phyloP scores from a whole-genome alignment of 306 rosid genomes.

The Lathyrus aphaca region DNA sequence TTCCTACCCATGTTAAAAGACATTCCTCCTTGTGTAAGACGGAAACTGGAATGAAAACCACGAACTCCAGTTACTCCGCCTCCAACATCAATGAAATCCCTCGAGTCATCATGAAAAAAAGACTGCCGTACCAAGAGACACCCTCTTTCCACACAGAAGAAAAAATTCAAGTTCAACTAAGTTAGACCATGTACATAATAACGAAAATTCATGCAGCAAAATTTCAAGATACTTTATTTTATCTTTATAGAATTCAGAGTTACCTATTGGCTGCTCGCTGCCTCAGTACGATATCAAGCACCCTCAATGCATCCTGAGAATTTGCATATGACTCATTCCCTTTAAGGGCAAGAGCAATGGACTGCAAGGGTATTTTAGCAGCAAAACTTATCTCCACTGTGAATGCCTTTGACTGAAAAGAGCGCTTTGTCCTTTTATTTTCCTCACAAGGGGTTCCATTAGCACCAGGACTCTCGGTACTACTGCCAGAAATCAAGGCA shows the following conservation, averaged over 20 bases:
- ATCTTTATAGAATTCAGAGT: constrained; percentile 25
- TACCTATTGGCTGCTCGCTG: constrained; percentile 87
- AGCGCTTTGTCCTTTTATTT: constrained; percentile 60
- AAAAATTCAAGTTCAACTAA: constrained; percentile 38
- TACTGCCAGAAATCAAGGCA: constrained; percentile 36
- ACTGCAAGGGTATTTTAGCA: constrained; percentile 68
- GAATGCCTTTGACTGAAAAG: constrained; percentile 60
- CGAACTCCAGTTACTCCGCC: constrained; percentile 73
- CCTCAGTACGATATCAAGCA: constrained; percentile 72
- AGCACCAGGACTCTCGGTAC: constrained; percentile 49
- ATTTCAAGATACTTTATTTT: constrained; percentile 11
- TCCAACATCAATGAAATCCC: constrained; percentile 74
- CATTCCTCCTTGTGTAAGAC: constrained; percentile 65
- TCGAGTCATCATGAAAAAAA: constrained; percentile 72
- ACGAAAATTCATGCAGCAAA: constrained; percentile 35
- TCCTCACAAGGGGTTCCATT: constrained; percentile 46
- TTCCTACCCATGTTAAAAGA: constrained; percentile 82
- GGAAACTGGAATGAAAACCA: constrained; percentile 90
- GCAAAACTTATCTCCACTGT: constrained; percentile 63
- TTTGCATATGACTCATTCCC: constrained; percentile 57
- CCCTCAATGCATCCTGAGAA: constrained; percentile 75
- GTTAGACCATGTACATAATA: constrained; percentile 27
- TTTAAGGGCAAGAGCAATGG: constrained; percentile 51
- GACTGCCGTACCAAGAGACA: constrained; percentile 91
- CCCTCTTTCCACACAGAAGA: constrained; percentile 61